Base-by-base conservation (phyloP, 2,329 filamentous ascomycete species). In the Aureobasidium sp. region DNA sequence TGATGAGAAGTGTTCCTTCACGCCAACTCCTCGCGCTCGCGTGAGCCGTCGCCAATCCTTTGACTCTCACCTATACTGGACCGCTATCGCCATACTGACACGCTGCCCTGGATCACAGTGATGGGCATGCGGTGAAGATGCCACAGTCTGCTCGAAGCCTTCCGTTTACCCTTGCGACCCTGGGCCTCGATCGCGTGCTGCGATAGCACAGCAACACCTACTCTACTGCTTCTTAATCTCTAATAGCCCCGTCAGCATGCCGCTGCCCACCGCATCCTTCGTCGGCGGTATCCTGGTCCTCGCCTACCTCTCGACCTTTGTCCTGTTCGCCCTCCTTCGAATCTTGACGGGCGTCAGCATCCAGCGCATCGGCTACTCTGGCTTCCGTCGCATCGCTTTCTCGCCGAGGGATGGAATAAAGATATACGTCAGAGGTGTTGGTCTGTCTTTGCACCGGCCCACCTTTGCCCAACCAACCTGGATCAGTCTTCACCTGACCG, bases 401-500 rank as follows among this genome's bases (percentile, higher is more conserved):
- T 90, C 89, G 15, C 90, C 90, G 29, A 86, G 83, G 74, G 90
- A 96, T 82, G 94, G 94, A 67, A 78, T 96, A 69, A 88, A 88
- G 68, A 84, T 99, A 73, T 90, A 96, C 73, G 86, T 99, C 60
- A 86, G 94, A 54, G 90, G 92, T 54, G 80, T 99, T 57, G 91
- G 94, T 46, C 80, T 99, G 67, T 88, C 89, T 61, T 75, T 97
- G 64, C 94, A 99, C 75, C 86, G 92, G 4, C 94, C 94, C 13
- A 97, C 94, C 6, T 97, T 99, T 74, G 90, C 93, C 49, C 91
- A 97, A 73, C 94, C 94, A 46, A 97, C 95, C 64, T 97, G 93
- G 91, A 78, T 96, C 67, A 97, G 92, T 72, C 80, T 99, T 54
- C 89, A 94, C 9, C 76, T 99, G 62, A 89, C 85, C 68, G 94